Percentiles rank a stretch among this genome's conserved stretches.
Evolutionary conservation across 768 basidiomycete species (phyloP).

Genomic region (Leccinum obscurum): DNA sequence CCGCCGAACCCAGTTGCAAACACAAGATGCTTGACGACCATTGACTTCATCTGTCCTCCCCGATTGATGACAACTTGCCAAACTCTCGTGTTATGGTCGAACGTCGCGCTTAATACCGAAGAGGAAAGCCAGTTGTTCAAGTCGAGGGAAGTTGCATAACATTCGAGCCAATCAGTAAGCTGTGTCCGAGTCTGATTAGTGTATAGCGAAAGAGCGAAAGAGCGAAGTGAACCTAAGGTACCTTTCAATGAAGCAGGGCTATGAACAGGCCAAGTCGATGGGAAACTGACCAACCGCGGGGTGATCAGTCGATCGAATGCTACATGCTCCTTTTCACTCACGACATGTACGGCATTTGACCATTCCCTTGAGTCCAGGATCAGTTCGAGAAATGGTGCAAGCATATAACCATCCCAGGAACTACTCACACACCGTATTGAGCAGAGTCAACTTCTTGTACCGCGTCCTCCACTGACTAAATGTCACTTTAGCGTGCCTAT

Average conservation of each 20-base stretch:
- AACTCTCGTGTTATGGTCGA: conserved; percentile 35
- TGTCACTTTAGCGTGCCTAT: conserved; percentile 5
- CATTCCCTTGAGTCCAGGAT: conserved; percentile 38
- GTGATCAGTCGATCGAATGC: neutral
- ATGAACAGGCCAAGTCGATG: conserved; percentile 51
- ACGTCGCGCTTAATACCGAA: conserved; percentile 35
- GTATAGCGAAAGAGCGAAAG: neutral
- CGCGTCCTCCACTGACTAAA: conserved; percentile 49
- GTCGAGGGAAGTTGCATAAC: conserved; percentile 56
- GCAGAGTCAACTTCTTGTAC: conserved; percentile 56
- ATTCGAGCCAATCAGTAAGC: conserved; percentile 66
- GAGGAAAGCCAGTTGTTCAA: conserved; percentile 62
- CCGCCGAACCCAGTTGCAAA: conserved; percentile 51
- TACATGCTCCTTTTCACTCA: conserved; percentile 27
- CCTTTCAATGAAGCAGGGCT: conserved; percentile 48
- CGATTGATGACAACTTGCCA: conserved; percentile 46
- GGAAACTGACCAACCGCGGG: conserved; percentile 41
- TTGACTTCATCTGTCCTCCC: conserved; percentile 33
- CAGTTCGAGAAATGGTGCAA: neutral
- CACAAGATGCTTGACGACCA: neutral
- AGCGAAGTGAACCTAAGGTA: conserved; percentile 10
- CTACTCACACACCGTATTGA: conserved; percentile 49
- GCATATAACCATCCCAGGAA: conserved; percentile 9
- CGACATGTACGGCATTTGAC: conserved; percentile 58
- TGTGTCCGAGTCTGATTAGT: conserved; percentile 19